Base-by-base conservation (phyloP, 495 filamentous ascomycete species). In the Xylaria cubensis region DNA sequence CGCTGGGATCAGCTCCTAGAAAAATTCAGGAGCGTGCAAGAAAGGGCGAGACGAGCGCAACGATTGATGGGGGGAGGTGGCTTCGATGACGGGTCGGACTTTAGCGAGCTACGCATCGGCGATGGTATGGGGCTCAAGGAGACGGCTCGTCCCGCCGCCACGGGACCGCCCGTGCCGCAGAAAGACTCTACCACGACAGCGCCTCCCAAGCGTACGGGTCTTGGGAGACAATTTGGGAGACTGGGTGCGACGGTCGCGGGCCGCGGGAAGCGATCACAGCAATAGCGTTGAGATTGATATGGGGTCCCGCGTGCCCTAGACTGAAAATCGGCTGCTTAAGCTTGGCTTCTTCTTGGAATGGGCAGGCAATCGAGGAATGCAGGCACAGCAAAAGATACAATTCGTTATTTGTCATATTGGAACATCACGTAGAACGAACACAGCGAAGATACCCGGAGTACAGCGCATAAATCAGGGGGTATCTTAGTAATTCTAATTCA, bases 1-100 rank as follows among this genome's bases (percentile, higher is more conserved):
- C 90, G 91, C 64, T 99, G 96, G 96, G 88, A 87, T 17, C 97
- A 99, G 70, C 88, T 99, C 21, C 88, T 99, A n/a, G 96, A 98
- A 70, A 98, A 97, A 77, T 99, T 98, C 81, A 92, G 92, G 72
- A 85, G 84, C 29, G 94, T 95, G 24, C 96, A 99, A 77, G 97
- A 99, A 71, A 88, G 88, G 41, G 91, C 93, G 9, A 79, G 87
- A 34, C 79, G 87, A 48, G 77, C 84, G 34, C 83, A 86, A 68
- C 80, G 84, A 55, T 68, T 77, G 55, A 64, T 74, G 56, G 75
- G 76, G 21, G 79, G 79, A 0, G 75, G 82, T 15, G 44, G 39
- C 17, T 61, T 84, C 64, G 83, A 83, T 56, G 86, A 86, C 71
- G 73, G 79, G 13, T 59, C 77, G 26, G 76, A 78, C 50, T 75